A percentile compares a stretch with the other conserved stretches of the same genome.
These are phyloP conservation scores for Fusarium miscanthi DNA, from an alignment of 2,329 filamentous ascomycete species.

Conservation along the genomic window DNA sequence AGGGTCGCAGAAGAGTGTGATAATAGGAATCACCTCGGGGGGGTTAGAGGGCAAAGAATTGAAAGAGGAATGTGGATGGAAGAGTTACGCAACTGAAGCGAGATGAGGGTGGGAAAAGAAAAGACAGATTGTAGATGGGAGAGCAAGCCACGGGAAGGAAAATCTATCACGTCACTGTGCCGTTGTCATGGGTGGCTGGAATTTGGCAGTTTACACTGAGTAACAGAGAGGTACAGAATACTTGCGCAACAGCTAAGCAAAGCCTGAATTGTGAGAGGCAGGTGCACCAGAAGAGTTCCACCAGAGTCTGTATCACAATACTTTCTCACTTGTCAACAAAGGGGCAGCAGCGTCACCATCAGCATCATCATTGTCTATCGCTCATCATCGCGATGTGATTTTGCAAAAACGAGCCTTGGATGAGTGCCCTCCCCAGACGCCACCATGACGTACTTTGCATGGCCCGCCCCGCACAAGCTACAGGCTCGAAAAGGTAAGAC, in stretches of 20 bases:
- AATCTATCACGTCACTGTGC: slow-evolving; percentile 48
- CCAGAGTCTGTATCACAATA: slow-evolving; percentile 13
- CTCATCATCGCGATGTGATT: slow-evolving; percentile 40
- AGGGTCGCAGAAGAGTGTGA: slow-evolving; percentile 9
- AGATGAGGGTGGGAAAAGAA: slow-evolving; percentile 22
- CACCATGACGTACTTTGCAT: slow-evolving; percentile 42
- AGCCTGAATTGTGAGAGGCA: slow-evolving; percentile 3
- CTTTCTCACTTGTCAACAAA: slow-evolving; percentile 6
- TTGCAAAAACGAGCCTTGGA: slow-evolving; percentile 34
- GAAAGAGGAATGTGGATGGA: slow-evolving; percentile 19
- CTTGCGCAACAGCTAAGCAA: slow-evolving; percentile 29
- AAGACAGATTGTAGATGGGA: slow-evolving; percentile 11
- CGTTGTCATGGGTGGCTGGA: slow-evolving; percentile 38
- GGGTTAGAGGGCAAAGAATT: not conserved
- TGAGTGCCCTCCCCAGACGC: slow-evolving; percentile 24
- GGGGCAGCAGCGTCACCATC: slow-evolving; percentile 35
- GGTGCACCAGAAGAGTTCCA: slow-evolving; percentile 11
- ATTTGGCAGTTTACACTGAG: slow-evolving; percentile 24
- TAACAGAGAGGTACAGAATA: slow-evolving; percentile 25
- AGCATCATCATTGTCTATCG: slow-evolving; percentile 38
- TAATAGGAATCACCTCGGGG: slow-evolving; percentile 7
- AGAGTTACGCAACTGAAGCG: slow-evolving; percentile 6
- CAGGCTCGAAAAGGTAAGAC: slow-evolving; percentile 34
- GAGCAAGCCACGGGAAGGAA: slow-evolving; percentile 30
- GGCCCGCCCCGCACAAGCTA: slow-evolving; percentile 38